Evolutionary conservation across 139 green algal genomes (phyloP).

Genomic region (Chlorella sp.): DNA sequence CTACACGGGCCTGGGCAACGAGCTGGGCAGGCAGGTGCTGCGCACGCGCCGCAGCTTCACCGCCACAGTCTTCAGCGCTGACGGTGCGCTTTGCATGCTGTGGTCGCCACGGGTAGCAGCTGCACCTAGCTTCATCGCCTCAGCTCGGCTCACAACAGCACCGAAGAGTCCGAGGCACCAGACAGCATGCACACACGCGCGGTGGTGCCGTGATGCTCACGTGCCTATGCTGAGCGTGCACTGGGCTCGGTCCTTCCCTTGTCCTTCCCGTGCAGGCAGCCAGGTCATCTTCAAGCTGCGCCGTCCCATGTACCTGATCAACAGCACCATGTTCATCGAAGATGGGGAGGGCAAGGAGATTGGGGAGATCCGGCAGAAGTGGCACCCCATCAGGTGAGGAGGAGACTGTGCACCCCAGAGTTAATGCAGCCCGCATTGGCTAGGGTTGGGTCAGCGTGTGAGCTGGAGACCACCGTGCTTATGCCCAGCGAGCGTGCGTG

Average conservation of each 20-base stretch:
- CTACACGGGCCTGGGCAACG: constrained; percentile 54
- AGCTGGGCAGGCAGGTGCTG: constrained; percentile 73
- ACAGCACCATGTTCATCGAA: constrained; percentile 50
- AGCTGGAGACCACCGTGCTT: too few relatives aligned
- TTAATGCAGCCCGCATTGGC: too few relatives aligned
- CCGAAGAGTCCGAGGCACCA: not conserved
- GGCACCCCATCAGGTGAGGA: constrained; percentile 56
- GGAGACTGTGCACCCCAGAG: too few relatives aligned
- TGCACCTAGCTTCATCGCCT: not conserved
- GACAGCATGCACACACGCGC: not conserved
- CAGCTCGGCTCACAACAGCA: not conserved
- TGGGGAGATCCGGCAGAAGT: constrained; percentile 55
- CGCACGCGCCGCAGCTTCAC: constrained; percentile 63
- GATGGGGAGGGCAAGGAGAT: constrained; percentile 23
- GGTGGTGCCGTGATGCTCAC: too few relatives aligned
- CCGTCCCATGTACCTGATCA: constrained; percentile 78
- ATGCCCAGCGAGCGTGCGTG: too few relatives aligned
- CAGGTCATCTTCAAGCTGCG: constrained; percentile 71
- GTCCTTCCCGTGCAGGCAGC: too few relatives aligned
- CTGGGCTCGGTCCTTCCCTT: too few relatives aligned
- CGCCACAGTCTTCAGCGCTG: constrained; percentile 64
- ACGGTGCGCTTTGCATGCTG: constrained; percentile 27
- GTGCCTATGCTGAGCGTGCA: too few relatives aligned
- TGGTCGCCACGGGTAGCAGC: not conserved
- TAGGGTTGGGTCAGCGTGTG: too few relatives aligned